Evolutionary conservation across 1,284 basidiomycete genomes (phyloP).

Genomic region (Termitomyces sp.): DNA sequence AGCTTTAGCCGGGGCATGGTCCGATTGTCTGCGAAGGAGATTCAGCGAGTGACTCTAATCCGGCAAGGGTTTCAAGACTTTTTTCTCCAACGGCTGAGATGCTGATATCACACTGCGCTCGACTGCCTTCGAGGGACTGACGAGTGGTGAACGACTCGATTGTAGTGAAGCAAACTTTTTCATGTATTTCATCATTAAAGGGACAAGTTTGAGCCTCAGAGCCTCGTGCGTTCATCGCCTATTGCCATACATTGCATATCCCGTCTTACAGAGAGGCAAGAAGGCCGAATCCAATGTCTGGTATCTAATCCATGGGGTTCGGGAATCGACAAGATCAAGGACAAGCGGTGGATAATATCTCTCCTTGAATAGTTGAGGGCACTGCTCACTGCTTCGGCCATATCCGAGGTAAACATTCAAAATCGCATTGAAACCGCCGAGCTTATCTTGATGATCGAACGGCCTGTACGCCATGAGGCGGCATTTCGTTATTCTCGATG

Average conservation of each 20-base stretch:
- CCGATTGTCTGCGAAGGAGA: no score
- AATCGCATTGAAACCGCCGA: background rate
- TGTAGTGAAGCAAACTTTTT: background rate
- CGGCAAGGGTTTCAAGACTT: no score
- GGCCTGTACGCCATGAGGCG: background rate
- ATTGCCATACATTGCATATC: no score
- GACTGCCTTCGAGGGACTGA: background rate
- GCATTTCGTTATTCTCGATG: background rate
- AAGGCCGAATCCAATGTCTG: no score
- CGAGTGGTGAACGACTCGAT: background rate
- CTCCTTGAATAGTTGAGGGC: no score
- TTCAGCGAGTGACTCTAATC: no score
- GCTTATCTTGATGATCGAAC: background rate
- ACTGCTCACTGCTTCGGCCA: background rate
- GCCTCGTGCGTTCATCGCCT: background rate
- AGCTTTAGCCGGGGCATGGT: no score
- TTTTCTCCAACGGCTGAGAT: no score
- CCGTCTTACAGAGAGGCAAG: background rate
- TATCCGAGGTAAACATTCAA: background rate
- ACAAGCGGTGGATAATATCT: background rate
- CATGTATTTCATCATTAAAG: background rate
- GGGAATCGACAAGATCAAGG: background rate
- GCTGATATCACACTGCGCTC: background rate
- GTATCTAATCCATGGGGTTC: background rate
- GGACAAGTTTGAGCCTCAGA: background rate